Percentiles rank a stretch among this genome's conserved stretches.
phyloP scores from a whole-genome alignment of 306 rosid genomes.

The Castanea crenata region DNA sequence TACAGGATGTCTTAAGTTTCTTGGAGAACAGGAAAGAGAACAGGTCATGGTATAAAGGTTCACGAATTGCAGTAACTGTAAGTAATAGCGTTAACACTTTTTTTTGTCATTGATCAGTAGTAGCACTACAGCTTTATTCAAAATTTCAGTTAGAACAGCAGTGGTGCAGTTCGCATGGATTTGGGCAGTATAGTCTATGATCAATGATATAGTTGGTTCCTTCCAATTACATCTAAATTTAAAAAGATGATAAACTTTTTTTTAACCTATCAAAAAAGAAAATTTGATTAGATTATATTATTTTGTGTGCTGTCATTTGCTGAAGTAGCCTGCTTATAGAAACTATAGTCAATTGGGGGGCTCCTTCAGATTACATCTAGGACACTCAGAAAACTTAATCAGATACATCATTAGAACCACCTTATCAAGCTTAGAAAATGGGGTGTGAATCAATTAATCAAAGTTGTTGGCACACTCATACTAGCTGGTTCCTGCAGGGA shows the following conservation, averaged over 20 bases:
- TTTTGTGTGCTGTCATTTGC: not conserved
- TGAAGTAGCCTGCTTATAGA: too few species aligned
- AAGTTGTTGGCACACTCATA: too few species aligned
- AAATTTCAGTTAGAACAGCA: not conserved
- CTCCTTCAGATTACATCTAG: too few species aligned
- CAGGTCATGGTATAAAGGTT: constrained; percentile 91
- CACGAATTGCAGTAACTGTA: constrained; percentile 80
- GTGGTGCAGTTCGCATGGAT: not conserved
- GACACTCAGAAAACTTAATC: too few species aligned
- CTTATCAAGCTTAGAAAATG: too few species aligned
- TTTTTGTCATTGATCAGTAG: constrained; percentile 1
- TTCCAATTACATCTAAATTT: not conserved
- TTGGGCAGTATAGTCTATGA: not conserved
- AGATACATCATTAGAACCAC: too few species aligned
- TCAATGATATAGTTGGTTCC: not conserved
- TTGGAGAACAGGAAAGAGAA: constrained; percentile 94
- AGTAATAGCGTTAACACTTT: constrained; percentile 29
- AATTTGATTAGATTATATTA: not conserved
- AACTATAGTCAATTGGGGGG: too few species aligned
- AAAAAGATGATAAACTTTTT: not conserved
- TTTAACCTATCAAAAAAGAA: too few species aligned
- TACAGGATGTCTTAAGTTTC: constrained; percentile 89
- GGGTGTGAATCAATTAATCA: too few species aligned
- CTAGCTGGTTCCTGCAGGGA: too few species aligned
- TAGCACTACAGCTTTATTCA: not conserved